phyloP scores from a whole-genome alignment of 2,329 filamentous ascomycete genomes.

The Pyrenochaeta sp. region DNA sequence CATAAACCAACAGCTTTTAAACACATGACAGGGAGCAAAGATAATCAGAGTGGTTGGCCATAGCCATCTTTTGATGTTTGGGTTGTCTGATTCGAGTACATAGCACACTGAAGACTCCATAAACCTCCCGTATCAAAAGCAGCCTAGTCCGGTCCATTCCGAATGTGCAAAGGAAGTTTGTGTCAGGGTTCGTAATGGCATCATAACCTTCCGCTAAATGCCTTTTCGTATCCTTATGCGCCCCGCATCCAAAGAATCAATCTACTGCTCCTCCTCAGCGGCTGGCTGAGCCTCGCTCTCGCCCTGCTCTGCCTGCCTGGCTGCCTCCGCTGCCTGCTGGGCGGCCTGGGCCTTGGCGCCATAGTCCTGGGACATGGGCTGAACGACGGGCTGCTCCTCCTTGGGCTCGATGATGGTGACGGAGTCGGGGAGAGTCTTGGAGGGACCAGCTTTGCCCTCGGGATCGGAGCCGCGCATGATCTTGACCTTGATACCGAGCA shows the following conservation, averaged over 20 bases:
- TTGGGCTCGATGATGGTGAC: constrained; percentile 99
- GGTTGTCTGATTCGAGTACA: constrained; percentile 43
- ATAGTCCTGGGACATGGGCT: constrained; percentile 98
- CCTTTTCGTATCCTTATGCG: constrained; percentile 42
- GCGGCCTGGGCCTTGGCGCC: constrained; percentile 84
- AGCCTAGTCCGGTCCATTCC: constrained; percentile 35
- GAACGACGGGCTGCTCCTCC: constrained; percentile 95
- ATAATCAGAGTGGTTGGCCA: constrained; percentile 20
- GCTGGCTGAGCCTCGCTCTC: constrained; percentile 56
- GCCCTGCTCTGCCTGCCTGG: constrained; percentile 66
- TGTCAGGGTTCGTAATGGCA: constrained; percentile 31
- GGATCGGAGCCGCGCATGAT: constrained; percentile 99
- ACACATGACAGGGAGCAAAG: constrained; percentile 3
- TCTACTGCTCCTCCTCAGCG: constrained; percentile 44
- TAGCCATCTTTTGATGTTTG: constrained; percentile 40
- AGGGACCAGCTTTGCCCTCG: constrained; percentile 97
- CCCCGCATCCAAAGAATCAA: constrained; percentile 28
- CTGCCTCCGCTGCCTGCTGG: constrained; percentile 70
- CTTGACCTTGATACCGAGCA: constrained; percentile 99
- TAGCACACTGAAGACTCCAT: constrained; percentile 41
- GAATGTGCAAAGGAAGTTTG: constrained; percentile 43
- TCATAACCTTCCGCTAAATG: constrained; percentile 36
- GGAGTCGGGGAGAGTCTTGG: constrained; percentile 96
- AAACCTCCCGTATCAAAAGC: constrained; percentile 35
- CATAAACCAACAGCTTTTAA: too few relatives aligned